Percentiles rank a stretch among this genome's conserved stretches.
Evolutionary conservation across 768 basidiomycete species (phyloP).

Genomic region (Scleroderma citrinum): DNA sequence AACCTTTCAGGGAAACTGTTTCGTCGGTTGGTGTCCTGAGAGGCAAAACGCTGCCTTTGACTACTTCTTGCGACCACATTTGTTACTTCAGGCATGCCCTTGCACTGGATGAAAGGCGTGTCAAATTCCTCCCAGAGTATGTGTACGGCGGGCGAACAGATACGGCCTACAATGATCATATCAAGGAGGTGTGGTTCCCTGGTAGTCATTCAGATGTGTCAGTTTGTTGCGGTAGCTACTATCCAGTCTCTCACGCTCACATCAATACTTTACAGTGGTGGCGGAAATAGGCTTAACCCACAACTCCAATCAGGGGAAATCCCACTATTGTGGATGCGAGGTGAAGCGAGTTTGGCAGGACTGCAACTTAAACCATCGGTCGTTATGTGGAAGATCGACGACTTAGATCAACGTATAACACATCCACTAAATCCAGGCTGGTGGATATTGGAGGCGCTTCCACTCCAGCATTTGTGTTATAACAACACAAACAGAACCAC

Average conservation of each 20-base stretch:
- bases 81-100: slow-evolving; percentile 43
- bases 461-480: slow-evolving; percentile 22
- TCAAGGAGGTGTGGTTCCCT: slow-evolving; percentile 41
- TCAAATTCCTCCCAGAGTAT: slow-evolving; percentile 44
- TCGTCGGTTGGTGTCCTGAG: slow-evolving; percentile 38
- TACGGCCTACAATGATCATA: slow-evolving; percentile 10
- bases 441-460: slow-evolving; percentile 22
- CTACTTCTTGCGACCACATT: slow-evolving; percentile 28
- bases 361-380: slow-evolving; percentile 17
- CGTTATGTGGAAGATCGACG: slow-evolving; percentile 25
- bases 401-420: slow-evolving; percentile 18
- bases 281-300: slow-evolving; percentile 23
- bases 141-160: slow-evolving; percentile 23
- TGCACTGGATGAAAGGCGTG: slow-evolving; percentile 42
- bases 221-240: slow-evolving; percentile 2
- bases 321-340: slow-evolving; percentile 28
- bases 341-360: slow-evolving; percentile 22
- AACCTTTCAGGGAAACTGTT: slow-evolving; percentile 37
- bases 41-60: slow-evolving; percentile 26
- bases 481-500: slow-evolving; percentile 22
- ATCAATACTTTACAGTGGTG: slow-evolving; percentile 11
- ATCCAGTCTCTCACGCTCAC: neutral
- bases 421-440: slow-evolving; percentile 11
- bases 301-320: slow-evolving; percentile 24
- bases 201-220: slow-evolving; percentile 37